These are phyloP conservation scores for Phytopythium ostracodes DNA, from an alignment of 352 stramenopile genomes.

Conservation along the genomic window DNA sequence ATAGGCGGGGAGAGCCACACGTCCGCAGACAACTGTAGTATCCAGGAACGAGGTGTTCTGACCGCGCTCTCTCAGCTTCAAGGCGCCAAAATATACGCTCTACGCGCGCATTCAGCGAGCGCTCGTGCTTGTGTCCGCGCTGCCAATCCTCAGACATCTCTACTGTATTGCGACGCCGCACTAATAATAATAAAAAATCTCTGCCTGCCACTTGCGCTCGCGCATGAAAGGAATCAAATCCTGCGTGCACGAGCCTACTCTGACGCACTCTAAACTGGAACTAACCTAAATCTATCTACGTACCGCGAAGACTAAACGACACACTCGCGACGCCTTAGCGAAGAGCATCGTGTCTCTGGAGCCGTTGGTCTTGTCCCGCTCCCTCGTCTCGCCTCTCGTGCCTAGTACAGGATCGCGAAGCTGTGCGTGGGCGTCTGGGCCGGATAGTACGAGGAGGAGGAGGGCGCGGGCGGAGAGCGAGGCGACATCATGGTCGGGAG, in stretches of 20 bases:
- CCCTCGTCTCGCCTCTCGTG: neutral
- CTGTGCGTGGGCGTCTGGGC: neutral
- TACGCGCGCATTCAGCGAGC: neutral
- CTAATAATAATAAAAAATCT: too few species aligned
- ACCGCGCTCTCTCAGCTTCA: neutral
- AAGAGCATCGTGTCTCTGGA: neutral
- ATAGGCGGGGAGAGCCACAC: neutral
- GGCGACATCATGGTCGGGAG: constrained; percentile 6
- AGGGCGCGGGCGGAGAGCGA: neutral
- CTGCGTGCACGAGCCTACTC: neutral
- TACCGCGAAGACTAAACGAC: neutral
- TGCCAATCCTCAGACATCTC: neutral
- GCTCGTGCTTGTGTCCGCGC: neutral
- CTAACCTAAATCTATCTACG: neutral
- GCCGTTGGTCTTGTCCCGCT: neutral
- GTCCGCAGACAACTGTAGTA: neutral
- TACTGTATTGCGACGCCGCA: neutral
- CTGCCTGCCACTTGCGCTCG: too few species aligned
- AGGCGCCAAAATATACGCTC: neutral
- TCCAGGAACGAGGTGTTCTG: too few species aligned
- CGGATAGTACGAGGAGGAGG: neutral
- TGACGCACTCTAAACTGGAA: neutral
- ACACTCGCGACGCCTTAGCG: neutral
- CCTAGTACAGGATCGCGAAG: neutral
- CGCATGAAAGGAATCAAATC: too few species aligned